These are phyloP conservation scores for Trichosporon faecale DNA, from an alignment of 1,284 basidiomycete genomes.

Conservation along the genomic window DNA sequence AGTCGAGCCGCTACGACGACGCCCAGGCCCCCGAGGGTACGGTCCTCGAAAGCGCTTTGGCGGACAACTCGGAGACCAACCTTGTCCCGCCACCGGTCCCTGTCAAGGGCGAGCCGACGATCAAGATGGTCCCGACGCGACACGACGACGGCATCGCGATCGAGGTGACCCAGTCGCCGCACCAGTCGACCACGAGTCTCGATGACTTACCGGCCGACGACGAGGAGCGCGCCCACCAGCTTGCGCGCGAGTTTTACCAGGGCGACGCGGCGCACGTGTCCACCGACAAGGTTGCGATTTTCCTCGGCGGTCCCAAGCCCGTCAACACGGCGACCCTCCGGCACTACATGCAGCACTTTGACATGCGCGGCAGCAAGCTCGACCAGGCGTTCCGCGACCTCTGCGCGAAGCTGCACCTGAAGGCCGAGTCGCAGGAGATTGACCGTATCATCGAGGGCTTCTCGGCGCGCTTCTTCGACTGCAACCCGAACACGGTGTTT, in stretches of 20 bases:
- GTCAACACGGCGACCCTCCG: slow-evolving; percentile 73
- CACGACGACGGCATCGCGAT: slow-evolving; percentile 16
- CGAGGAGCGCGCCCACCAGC: slow-evolving; percentile 65
- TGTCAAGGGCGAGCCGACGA: background rate
- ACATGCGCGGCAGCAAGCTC: slow-evolving; percentile 75
- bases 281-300: slow-evolving; percentile 91
- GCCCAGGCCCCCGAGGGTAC: slow-evolving; percentile 4
- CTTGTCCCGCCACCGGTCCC: background rate
- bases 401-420: slow-evolving; percentile 86
- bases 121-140: background rate
- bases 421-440: slow-evolving; percentile 95
- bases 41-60: background rate
- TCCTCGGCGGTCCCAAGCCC: slow-evolving; percentile 77
- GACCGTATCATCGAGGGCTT: slow-evolving; percentile 94
- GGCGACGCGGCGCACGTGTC: slow-evolving; percentile 79
- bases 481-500: slow-evolving; percentile 75
- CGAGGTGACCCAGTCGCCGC: slow-evolving; percentile 21
- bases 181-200: slow-evolving; percentile 18
- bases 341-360: slow-evolving; percentile 83
- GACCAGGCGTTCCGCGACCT: slow-evolving; percentile 86
- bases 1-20: slow-evolving; percentile 10
- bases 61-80: slow-evolving; percentile 4
- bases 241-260: slow-evolving; percentile 77
- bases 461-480: slow-evolving; percentile 81
- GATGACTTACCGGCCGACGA: slow-evolving; percentile 29